Evolutionary conservation across 2,329 filamentous ascomycete genomes (phyloP), one percentile per base, ranked within the genome.

Genomic region (Periconia digitata): DNA sequence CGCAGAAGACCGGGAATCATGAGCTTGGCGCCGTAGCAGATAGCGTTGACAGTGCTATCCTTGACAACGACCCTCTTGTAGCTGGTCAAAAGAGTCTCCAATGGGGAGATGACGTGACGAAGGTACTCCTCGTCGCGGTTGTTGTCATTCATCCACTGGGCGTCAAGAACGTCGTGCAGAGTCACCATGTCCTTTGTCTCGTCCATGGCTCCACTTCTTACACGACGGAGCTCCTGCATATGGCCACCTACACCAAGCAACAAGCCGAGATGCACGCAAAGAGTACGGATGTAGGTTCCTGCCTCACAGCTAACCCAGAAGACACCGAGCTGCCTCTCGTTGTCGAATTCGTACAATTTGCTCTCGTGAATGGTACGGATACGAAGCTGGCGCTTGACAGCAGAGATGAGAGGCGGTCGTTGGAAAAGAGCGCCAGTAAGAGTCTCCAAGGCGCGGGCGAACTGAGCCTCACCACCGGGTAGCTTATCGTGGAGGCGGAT

Each of bases 271-370:
- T 97, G 94, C 37, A 97, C 92, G 76, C 94, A 97, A 40, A 99
- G 85, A 32, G 94, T 99, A 80, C 94, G 89, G 72, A 99, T 97
- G 75, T 99, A 99, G 56, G 94, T 99, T 72, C 94, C 94, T 49
- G 91, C 94, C 77, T 99, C 94, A 76, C 94, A 99, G 76, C 90
- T 95, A 63, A 97, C 94, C 92, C 94, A 97, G 83, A 99, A 99
- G 47, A 97, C 92, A 74, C 89, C 94, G 32, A 99, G 83, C 74
- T 97, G 92, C 65, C 94, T 86, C 68, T 97, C 92, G 71, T 99
- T 97, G 79, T 99, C 94, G 71, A 97, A 99, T 79, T 99, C 94
- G 71, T 78, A 80, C 46, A 97, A 81, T 79, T 95, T 95, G 84
- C 87, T 95, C 77, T 97, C 91, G 79, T 97, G 89, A 64, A 99